A percentile compares a stretch with the other conserved stretches of the same genome.
phyloP scores from a whole-genome alignment of 176 grass and related monocot species.

The Juncus inflexus region DNA sequence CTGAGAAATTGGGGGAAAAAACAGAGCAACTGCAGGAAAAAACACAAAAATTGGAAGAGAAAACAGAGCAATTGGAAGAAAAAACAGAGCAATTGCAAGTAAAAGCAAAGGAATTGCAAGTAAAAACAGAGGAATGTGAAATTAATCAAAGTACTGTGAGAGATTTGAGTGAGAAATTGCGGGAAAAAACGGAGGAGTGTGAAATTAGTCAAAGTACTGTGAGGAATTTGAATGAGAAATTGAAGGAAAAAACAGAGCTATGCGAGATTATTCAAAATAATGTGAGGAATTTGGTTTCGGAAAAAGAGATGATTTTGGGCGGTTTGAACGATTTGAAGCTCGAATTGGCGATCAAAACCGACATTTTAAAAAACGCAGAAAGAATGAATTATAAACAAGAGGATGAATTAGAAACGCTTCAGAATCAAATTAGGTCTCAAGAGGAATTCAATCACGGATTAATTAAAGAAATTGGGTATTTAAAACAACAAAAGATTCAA shows the following conservation, averaged over 20 bases:
- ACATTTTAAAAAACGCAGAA: conserved; percentile 22
- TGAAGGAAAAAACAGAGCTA: conserved; percentile 48
- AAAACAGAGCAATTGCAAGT: background rate
- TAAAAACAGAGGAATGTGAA: conserved; percentile 33
- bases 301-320: conserved; percentile 10
- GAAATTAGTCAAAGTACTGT: conserved; percentile 42
- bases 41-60: too few relatives aligned
- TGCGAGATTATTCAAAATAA: conserved; percentile 42
- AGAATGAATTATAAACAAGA: conserved; percentile 20
- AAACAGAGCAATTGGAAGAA: too few relatives aligned
- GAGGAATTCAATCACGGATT: conserved; percentile 41
- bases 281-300: conserved; percentile 25
- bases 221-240: conserved; percentile 37
- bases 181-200: conserved; percentile 27
- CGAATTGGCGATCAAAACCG: conserved; percentile 20
- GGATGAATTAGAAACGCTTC: conserved; percentile 15
- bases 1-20: conserved; percentile 32
- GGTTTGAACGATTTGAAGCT: conserved; percentile 24
- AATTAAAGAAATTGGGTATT: conserved; percentile 29
- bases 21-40: too few relatives aligned
- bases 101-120: conserved; percentile 40
- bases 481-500: conserved; percentile 29
- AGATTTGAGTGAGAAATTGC: conserved; percentile 32
- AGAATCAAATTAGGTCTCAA: conserved; percentile 18
- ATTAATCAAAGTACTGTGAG: conserved; percentile 44